Conservation (phyloP, 371 early-diverging fungal species). For the Paraphysoderma sedebokerense region DNA sequence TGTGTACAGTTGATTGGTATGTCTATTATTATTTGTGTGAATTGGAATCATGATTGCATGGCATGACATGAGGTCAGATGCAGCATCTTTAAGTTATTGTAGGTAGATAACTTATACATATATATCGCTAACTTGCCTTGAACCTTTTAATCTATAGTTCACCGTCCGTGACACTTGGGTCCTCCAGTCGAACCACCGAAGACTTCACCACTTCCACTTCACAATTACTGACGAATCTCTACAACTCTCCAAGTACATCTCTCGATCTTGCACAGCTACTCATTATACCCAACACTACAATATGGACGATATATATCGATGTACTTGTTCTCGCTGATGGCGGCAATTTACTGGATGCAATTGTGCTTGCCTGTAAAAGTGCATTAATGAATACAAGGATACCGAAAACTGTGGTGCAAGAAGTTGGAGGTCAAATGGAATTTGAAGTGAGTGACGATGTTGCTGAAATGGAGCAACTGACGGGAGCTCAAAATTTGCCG, state of each 20-base stretch:
- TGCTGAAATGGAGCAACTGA: slow-evolving; percentile 56
- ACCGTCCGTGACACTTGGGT: too few species aligned
- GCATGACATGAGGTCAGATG: too few species aligned
- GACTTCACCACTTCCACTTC: slow-evolving; percentile 65
- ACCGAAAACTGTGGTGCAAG: slow-evolving; percentile 46
- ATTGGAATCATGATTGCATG: too few species aligned
- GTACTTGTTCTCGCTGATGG: slow-evolving; percentile 79
- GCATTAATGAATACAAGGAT: slow-evolving; percentile 70
- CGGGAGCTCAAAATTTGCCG: slow-evolving; percentile 61
- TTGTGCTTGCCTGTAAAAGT: slow-evolving; percentile 64
- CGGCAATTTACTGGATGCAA: slow-evolving; percentile 70
- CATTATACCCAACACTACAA: slow-evolving; percentile 72
- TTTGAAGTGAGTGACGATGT: slow-evolving; percentile 77
- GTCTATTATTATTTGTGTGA: too few species aligned
- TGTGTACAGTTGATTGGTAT: slow-evolving; percentile 76
- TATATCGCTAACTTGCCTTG: too few species aligned
- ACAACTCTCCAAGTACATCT: too few species aligned
- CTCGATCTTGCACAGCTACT: slow-evolving; percentile 65
- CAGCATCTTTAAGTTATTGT: too few species aligned
- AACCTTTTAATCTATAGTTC: too few species aligned
- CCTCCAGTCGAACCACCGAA: slow-evolving; percentile 60
- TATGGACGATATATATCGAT: slow-evolving; percentile 83
- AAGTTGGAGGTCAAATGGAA: slow-evolving; percentile 53
- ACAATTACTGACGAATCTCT: slow-evolving; percentile 54
- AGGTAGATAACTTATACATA: too few species aligned